A percentile compares a stretch with the other conserved stretches of the same genome.
phyloP scores from a whole-genome alignment of 2,329 filamentous ascomycete genomes.

The Nannizziopsis arthrosporioides region DNA sequence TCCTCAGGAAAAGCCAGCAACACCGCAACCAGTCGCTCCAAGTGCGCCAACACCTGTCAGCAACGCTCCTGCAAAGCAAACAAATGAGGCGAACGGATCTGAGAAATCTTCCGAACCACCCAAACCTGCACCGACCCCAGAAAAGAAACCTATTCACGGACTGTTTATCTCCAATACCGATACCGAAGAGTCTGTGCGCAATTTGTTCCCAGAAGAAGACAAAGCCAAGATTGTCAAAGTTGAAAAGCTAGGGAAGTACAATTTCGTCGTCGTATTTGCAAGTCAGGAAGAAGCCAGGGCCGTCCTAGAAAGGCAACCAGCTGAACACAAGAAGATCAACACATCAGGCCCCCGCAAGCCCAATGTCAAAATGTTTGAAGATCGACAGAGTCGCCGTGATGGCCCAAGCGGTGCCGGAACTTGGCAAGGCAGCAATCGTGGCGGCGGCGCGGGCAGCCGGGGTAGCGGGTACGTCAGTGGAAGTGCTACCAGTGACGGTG shows the following conservation, averaged over 20 bases:
- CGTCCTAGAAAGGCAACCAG: constrained; percentile 61
- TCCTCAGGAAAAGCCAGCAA: constrained; percentile 40
- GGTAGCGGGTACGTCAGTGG: constrained; percentile 75
- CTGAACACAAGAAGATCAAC: constrained; percentile 62
- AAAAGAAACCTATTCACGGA: constrained; percentile 60
- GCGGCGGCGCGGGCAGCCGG: constrained; percentile 50
- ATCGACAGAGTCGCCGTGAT: constrained; percentile 44
- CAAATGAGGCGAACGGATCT: constrained; percentile 41
- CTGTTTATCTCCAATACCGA: constrained; percentile 83
- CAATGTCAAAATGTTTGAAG: constrained; percentile 71
- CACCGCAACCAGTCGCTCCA: constrained; percentile 33
- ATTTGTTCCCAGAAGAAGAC: constrained; percentile 74
- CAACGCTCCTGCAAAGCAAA: constrained; percentile 23
- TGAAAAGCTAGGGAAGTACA: constrained; percentile 57
- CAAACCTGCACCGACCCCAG: constrained; percentile 42
- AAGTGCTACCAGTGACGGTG: constrained; percentile 60
- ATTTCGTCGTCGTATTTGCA: constrained; percentile 73
- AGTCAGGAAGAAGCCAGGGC: constrained; percentile 66
- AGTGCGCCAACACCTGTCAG: constrained; percentile 21
- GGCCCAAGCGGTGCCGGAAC: constrained; percentile 40
- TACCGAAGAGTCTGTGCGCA: constrained; percentile 68
- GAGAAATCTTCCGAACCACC: constrained; percentile 34
- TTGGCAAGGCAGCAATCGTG: constrained; percentile 48
- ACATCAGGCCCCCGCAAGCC: constrained; percentile 61
- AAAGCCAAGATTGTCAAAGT: constrained; percentile 66